Percentiles rank a stretch among this genome's conserved stretches.
Evolutionary conservation across 1,284 basidiomycete species (phyloP).

Genomic region (Apiotrichum mycotoxinovorans): DNA sequence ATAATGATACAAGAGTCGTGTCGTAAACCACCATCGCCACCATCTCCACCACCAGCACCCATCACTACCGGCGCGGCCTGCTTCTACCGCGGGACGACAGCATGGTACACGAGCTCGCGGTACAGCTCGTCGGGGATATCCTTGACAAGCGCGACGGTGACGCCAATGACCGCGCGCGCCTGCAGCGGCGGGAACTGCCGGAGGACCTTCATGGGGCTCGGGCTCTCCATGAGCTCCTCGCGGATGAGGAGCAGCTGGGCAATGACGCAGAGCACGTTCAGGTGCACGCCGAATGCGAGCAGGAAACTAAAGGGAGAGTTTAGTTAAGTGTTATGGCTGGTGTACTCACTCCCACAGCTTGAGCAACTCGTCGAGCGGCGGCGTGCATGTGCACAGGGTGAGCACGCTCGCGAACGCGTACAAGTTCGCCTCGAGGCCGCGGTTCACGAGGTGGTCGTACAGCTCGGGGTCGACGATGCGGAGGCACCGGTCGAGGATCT

Average conservation of each 20-base stretch:
- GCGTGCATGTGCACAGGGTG: slow-evolving; percentile 88
- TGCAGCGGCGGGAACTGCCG: slow-evolving; percentile 91
- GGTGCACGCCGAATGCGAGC: slow-evolving; percentile 89
- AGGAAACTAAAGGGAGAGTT: slow-evolving; percentile 59
- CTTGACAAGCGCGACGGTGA: slow-evolving; percentile 86
- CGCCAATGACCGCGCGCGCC: slow-evolving; percentile 79
- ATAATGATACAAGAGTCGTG: too few relatives aligned
- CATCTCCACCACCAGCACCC: too few relatives aligned
- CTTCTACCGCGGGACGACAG: slow-evolving; percentile 35
- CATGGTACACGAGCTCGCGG: slow-evolving; percentile 82
- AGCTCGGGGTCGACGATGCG: slow-evolving; percentile 85
- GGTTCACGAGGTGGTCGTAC: slow-evolving; percentile 73
- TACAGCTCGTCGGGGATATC: slow-evolving; percentile 86
- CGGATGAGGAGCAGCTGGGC: slow-evolving; percentile 87
- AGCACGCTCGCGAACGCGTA: slow-evolving; percentile 88
- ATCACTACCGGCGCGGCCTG: too few relatives aligned
- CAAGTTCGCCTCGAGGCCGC: slow-evolving; percentile 94
- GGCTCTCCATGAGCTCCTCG: slow-evolving; percentile 76
- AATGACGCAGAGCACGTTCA: slow-evolving; percentile 93
- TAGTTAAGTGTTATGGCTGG: background rate
- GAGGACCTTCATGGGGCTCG: slow-evolving; percentile 89
- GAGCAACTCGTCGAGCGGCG: slow-evolving; percentile 88
- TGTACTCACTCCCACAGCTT: slow-evolving; percentile 75
- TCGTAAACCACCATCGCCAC: too few relatives aligned
- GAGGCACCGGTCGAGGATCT: slow-evolving; percentile 89